Percentiles rank a stretch among this genome's conserved stretches.
Conservation (phyloP, 352 stramenopile genomes). For the Globisporangium rhizosaccharum region DNA sequence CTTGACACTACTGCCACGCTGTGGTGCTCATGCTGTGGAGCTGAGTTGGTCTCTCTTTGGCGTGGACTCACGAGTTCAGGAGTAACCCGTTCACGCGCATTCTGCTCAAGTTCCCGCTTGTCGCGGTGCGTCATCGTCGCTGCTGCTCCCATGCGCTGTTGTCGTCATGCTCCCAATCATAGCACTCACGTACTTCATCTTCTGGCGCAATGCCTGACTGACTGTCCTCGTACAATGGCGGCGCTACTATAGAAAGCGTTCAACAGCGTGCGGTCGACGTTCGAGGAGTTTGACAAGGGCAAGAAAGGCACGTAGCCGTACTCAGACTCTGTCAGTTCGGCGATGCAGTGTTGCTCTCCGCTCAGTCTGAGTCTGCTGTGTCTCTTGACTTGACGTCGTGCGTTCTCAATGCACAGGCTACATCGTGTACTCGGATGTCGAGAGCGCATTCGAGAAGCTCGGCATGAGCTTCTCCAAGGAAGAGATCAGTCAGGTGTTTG, state of each 20-base stretch:
- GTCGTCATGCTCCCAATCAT: neutral
- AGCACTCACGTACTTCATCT: neutral
- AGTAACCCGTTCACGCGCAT: slow-evolving; percentile 70
- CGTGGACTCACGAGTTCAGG: too few species aligned
- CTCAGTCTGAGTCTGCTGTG: neutral
- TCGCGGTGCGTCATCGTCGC: slow-evolving; percentile 22
- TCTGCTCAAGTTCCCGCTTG: slow-evolving; percentile 70
- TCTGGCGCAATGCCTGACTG: neutral
- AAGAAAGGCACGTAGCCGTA: slow-evolving; percentile 26
- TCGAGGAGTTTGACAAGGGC: slow-evolving; percentile 55
- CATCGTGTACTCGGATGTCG: slow-evolving; percentile 72
- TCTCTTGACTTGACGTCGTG: neutral
- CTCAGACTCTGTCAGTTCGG: too few species aligned
- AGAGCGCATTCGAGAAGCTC: slow-evolving; percentile 68
- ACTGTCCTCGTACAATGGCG: neutral
- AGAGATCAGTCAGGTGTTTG: slow-evolving; percentile 68
- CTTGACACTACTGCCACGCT: too few species aligned
- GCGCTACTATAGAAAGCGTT: slow-evolving; percentile 40
- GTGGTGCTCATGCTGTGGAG: too few species aligned
- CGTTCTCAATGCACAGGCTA: slow-evolving; percentile 19
- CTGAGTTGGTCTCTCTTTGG: neutral
- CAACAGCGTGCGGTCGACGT: slow-evolving; percentile 73
- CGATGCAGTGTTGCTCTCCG: too few species aligned
- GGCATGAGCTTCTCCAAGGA: slow-evolving; percentile 67
- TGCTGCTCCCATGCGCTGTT: neutral